phyloP scores from a whole-genome alignment of 345 rosid species.

The Populus nigra region DNA sequence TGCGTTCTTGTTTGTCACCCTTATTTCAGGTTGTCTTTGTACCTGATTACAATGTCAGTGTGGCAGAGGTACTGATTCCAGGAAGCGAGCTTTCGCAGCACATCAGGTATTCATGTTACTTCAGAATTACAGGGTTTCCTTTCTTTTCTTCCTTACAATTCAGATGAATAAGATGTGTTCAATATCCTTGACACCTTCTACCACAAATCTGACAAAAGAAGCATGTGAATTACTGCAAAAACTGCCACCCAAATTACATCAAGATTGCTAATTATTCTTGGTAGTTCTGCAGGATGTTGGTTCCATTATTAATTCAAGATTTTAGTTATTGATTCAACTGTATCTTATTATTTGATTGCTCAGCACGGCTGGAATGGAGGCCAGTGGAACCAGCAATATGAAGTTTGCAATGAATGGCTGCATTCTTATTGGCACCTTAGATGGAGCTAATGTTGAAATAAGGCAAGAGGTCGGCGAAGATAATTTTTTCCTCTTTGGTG shows the following conservation, averaged over 20 bases:
- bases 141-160: not conserved
- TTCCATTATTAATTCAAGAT: not conserved
- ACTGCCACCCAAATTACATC: too few species aligned
- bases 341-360: not conserved
- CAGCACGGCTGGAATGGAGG: slow-evolving; percentile 60
- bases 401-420: slow-evolving; percentile 58
- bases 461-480: slow-evolving; percentile 54
- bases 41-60: slow-evolving; percentile 54
- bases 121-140: not conserved
- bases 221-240: too few species aligned
- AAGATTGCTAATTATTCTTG: too few species aligned
- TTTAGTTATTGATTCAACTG: not conserved
- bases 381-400: slow-evolving; percentile 59
- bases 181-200: too few species aligned
- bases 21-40: slow-evolving; percentile 45
- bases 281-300: not conserved
- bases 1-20: not conserved
- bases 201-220: too few species aligned
- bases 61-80: slow-evolving; percentile 49
- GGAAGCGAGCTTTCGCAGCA: slow-evolving; percentile 57
- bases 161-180: not conserved
- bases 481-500: slow-evolving; percentile 51
- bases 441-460: slow-evolving; percentile 56
- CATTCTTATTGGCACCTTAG: slow-evolving; percentile 45
- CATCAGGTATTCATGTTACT: slow-evolving; percentile 32